A percentile compares a stretch with the other conserved stretches of the same genome.
Evolutionary conservation across 371 early-diverging fungal species (phyloP).

Genomic region (Mucor racemosus): DNA sequence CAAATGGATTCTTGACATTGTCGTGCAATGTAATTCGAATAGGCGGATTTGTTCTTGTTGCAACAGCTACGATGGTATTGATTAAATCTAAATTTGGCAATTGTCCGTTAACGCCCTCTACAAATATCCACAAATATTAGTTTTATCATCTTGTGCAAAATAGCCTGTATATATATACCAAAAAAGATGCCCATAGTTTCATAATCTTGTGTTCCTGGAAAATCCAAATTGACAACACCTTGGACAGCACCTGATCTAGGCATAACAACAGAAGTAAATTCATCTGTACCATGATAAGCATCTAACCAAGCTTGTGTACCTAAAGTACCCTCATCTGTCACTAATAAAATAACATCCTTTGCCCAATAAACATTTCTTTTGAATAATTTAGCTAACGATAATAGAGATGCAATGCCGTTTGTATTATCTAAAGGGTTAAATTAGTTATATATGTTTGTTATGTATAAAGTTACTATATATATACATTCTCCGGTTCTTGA

Average conservation of each 20-base stretch:
- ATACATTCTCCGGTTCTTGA: slow-evolving; percentile 60
- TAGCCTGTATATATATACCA: slow-evolving; percentile 50
- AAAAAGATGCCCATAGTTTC: slow-evolving; percentile 77
- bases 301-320: slow-evolving; percentile 91
- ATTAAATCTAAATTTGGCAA: slow-evolving; percentile 93
- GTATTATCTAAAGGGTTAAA: slow-evolving; percentile 57
- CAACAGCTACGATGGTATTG: slow-evolving; percentile 70
- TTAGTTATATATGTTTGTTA: not conserved
- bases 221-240: slow-evolving; percentile 88
- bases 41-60: slow-evolving; percentile 46
- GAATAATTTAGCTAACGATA: slow-evolving; percentile 79
- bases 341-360: slow-evolving; percentile 88
- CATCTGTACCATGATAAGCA: slow-evolving; percentile 81
- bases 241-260: slow-evolving; percentile 86
- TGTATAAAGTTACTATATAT: not conserved
- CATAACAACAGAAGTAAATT: slow-evolving; percentile 45
- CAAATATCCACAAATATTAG: no score
- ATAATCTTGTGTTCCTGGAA: slow-evolving; percentile 74
- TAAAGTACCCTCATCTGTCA: slow-evolving; percentile 73
- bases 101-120: slow-evolving; percentile 93
- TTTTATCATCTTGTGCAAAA: no score
- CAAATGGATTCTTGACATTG: slow-evolving; percentile 19
- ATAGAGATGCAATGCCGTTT: slow-evolving; percentile 75
- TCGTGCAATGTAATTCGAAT: slow-evolving; percentile 58
- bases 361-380: slow-evolving; percentile 87